These are phyloP conservation scores for Selaginella tamariscina DNA, from an alignment of 75 land plant species.

Conservation along the genomic window DNA sequence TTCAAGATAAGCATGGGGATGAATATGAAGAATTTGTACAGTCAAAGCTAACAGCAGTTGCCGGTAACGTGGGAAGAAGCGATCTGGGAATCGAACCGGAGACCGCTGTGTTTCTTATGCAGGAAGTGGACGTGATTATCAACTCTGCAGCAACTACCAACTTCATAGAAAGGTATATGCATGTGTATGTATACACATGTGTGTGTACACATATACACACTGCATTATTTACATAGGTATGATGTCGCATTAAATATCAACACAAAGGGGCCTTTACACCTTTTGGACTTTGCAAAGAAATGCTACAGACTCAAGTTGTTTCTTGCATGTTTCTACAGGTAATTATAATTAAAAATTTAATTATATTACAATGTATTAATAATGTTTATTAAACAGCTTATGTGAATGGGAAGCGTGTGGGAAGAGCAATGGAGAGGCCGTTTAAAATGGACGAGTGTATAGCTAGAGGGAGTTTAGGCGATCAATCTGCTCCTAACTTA, in stretches of 20 bases:
- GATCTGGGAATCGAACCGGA: conserved; percentile 44
- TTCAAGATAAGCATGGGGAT: conserved; percentile 44
- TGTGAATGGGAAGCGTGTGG: conserved; percentile 78
- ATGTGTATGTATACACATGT: not conserved
- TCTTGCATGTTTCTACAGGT: conserved; percentile 87
- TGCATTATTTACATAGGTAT: conserved; percentile 34
- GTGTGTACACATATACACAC: not conserved
- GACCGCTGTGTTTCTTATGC: conserved; percentile 25
- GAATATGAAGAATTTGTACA: conserved; percentile 48
- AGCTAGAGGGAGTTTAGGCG: conserved; percentile 31
- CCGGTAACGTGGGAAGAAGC: conserved; percentile 44
- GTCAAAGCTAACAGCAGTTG: conserved; percentile 59
- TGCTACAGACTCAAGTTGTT: conserved; percentile 63
- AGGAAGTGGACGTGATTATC: conserved; percentile 56
- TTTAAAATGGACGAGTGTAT: conserved; percentile 61
- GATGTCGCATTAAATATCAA: conserved; percentile 71
- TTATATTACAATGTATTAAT: not conserved
- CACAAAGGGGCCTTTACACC: conserved; percentile 52
- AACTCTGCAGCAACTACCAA: conserved; percentile 91
- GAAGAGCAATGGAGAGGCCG: conserved; percentile 51
- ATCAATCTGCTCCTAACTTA: conserved; percentile 23
- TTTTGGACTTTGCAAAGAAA: conserved; percentile 49
- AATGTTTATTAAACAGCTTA: conserved; percentile 41
- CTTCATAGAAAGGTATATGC: conserved; percentile 75
- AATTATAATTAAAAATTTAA: not conserved